Evolutionary conservation across 2,329 filamentous ascomycete genomes (phyloP).

Genomic region (Periconia digitata): DNA sequence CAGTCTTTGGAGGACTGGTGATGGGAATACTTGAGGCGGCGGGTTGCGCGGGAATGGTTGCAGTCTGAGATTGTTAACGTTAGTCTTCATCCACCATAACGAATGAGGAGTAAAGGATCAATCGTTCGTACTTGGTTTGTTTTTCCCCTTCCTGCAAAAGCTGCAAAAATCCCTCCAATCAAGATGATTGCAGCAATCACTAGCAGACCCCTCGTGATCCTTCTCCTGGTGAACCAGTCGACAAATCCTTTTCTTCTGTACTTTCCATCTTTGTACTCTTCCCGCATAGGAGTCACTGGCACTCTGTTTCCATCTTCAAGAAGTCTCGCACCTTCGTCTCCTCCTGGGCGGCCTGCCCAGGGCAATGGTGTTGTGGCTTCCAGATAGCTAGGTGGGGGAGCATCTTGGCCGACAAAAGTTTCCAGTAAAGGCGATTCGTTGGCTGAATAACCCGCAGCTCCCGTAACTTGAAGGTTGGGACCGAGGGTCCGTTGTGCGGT

Average conservation of each 20-base stretch:
- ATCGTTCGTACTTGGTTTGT: slow-evolving; percentile 24
- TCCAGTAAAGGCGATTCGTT: slow-evolving; percentile 27
- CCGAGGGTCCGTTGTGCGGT: slow-evolving; percentile 29
- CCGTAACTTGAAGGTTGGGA: slow-evolving; percentile 18
- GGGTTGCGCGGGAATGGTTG: slow-evolving; percentile 19
- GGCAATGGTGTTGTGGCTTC: slow-evolving; percentile 39
- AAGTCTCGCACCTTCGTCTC: slow-evolving; percentile 33
- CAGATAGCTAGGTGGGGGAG: slow-evolving; percentile 31
- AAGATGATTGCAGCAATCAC: slow-evolving; percentile 23
- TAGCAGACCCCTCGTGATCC: slow-evolving; percentile 23
- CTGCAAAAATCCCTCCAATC: slow-evolving; percentile 25
- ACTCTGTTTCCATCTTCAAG: slow-evolving; percentile 12
- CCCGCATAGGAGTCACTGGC: slow-evolving; percentile 17
- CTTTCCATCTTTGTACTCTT: slow-evolving; percentile 24
- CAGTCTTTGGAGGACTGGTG: slow-evolving; percentile 4
- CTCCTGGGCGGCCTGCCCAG: slow-evolving; percentile 27
- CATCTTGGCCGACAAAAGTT: slow-evolving; percentile 24
- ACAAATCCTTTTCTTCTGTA: slow-evolving; percentile 22
- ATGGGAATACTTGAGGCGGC: slow-evolving; percentile 7
- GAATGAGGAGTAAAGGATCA: neutral
- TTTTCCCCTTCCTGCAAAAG: slow-evolving; percentile 20
- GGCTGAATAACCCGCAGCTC: slow-evolving; percentile 13
- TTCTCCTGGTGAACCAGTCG: slow-evolving; percentile 23
- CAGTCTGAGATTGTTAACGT: slow-evolving; percentile 4
- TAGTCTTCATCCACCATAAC: neutral